These are phyloP conservation scores for Tetradesmus obliquus DNA, from an alignment of 139 green algal genomes.

Conservation along the genomic window DNA sequence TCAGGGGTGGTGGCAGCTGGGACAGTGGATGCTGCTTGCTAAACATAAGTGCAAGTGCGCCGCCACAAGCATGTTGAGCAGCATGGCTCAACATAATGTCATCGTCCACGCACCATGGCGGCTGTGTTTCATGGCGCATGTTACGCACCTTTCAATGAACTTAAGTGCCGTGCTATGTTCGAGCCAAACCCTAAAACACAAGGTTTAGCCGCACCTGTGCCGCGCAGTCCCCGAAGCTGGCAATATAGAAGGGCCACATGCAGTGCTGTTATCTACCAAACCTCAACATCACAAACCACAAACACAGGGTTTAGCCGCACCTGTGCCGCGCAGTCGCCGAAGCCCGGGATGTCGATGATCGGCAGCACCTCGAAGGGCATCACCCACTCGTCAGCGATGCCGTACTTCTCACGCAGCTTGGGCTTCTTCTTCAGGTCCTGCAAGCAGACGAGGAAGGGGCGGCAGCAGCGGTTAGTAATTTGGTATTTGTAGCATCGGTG, in stretches of 20 bases:
- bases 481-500: too few relatives aligned
- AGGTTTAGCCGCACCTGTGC: neutral
- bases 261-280: too few relatives aligned
- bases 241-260: neutral
- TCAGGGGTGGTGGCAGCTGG: neutral
- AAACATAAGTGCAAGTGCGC: too few relatives aligned
- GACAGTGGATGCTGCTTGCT: neutral
- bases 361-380: conserved; percentile 96
- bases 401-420: conserved; percentile 95
- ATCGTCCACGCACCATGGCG: too few relatives aligned
- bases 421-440: conserved; percentile 96
- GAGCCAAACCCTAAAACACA: neutral
- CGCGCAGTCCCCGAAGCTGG: too few relatives aligned
- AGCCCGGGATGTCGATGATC: conserved; percentile 98
- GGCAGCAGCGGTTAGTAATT: too few relatives aligned
- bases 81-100: too few relatives aligned
- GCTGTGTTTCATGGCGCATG: too few relatives aligned
- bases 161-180: too few relatives aligned
- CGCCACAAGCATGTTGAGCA: too few relatives aligned
- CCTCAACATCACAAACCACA: too few relatives aligned
- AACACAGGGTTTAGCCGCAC: neutral
- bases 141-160: too few relatives aligned
- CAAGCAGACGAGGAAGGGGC: conserved; percentile 43
- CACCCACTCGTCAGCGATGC: conserved; percentile 95
- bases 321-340: conserved; percentile 86